These are phyloP conservation scores for Solanum neorickii DNA, from an alignment of 257 asterid species.

Conservation along the genomic window DNA sequence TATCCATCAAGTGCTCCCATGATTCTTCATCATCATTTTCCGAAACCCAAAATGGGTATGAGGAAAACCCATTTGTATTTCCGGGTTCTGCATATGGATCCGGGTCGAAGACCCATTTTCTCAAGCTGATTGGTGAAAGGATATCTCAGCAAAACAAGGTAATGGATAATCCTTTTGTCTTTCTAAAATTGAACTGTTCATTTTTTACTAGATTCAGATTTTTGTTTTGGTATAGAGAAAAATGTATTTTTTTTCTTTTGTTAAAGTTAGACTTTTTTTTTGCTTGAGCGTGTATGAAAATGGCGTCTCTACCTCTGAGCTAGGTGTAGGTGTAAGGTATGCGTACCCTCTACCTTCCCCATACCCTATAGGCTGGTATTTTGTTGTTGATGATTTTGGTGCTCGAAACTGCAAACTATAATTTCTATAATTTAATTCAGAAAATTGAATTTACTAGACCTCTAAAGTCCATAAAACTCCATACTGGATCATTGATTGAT, in stretches of 20 bases:
- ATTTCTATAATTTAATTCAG: not conserved
- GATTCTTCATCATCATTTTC: not conserved
- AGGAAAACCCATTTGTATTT: not conserved
- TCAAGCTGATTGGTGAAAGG: not conserved
- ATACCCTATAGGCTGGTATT: not conserved
- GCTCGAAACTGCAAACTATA: not conserved
- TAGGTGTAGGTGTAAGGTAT: not conserved
- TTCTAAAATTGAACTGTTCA: not conserved
- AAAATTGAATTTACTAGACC: not conserved
- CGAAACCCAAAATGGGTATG: not conserved
- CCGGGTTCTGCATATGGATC: conserved; percentile 27
- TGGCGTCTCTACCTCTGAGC: not conserved
- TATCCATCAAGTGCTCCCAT: conserved; percentile 12
- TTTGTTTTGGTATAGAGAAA: not conserved
- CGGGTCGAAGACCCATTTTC: conserved; percentile 9
- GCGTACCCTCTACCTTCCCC: not conserved
- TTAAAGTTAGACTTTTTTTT: not conserved
- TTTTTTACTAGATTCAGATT: not conserved
- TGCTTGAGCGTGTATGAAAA: not conserved
- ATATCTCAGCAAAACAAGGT: conserved; percentile 37
- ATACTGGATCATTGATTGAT: not conserved
- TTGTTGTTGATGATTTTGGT: not conserved
- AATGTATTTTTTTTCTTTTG: not conserved
- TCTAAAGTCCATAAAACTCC: not conserved
- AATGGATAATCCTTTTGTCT: not conserved